Conservation (phyloP, 192 early-diverging fungal species). For the Coemansia erecta region DNA sequence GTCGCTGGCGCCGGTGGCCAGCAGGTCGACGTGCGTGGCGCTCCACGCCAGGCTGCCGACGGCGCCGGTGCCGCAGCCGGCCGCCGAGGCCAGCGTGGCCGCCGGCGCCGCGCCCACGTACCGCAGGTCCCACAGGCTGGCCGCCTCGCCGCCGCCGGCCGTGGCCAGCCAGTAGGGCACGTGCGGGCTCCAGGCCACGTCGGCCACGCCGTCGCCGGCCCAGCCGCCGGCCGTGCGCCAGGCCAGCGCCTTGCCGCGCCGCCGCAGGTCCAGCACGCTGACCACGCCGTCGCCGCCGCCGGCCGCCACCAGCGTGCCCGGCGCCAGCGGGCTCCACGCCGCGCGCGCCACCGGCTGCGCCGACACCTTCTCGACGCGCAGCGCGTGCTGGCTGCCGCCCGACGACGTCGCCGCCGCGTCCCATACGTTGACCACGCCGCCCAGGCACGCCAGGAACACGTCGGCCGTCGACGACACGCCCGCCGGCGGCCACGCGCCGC, state of each 20-base stretch:
- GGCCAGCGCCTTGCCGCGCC: conserved; percentile 50
- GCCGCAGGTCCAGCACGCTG: conserved; percentile 45
- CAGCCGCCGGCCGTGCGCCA: conserved; percentile 52
- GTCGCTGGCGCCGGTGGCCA: conserved; percentile 62
- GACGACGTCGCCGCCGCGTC: conserved; percentile 27
- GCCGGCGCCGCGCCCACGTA: conserved; percentile 45
- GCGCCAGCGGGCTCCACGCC: conserved; percentile 41
- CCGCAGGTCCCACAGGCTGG: conserved; percentile 72
- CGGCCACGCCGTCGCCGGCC: conserved; percentile 39
- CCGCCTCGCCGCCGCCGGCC: conserved; percentile 58
- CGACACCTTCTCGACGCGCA: conserved; percentile 45
- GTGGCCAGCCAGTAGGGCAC: conserved; percentile 75
- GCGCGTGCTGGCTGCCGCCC: conserved; percentile 18
- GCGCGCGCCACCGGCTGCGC: conserved; percentile 38
- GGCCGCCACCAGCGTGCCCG: conserved; percentile 37
- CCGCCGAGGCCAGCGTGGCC: conserved; percentile 25
- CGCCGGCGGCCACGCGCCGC: conserved; percentile 21
- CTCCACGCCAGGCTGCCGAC: conserved; percentile 61
- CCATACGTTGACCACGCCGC: conserved; percentile 52
- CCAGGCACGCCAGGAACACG: conserved; percentile 46
- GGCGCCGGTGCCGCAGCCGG: conserved; percentile 27
- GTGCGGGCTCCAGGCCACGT: conserved; percentile 69
- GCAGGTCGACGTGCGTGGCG: conserved; percentile 62
- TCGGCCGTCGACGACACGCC: conserved; percentile 15
- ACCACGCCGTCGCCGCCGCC: conserved; percentile 36